Evolutionary conservation across 1,284 basidiomycete genomes (phyloP).

Genomic region (Leccinum griseonigrum): DNA sequence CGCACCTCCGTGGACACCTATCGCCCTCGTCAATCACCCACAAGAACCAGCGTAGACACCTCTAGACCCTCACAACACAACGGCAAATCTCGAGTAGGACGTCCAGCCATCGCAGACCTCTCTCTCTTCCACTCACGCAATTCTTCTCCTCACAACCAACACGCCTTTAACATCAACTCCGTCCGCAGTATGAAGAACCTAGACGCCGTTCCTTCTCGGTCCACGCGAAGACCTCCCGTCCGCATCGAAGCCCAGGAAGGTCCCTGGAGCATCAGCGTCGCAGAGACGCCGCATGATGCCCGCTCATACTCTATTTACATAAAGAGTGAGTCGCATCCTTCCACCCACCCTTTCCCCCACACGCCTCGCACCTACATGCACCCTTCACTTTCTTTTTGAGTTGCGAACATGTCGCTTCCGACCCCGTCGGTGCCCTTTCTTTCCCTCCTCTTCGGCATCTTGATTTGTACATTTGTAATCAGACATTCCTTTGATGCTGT

Average conservation of each 20-base stretch:
- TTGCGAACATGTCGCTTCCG: constrained; percentile 27
- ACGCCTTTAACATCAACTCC: constrained; percentile 31
- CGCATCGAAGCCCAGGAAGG: constrained; percentile 63
- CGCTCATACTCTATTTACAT: constrained; percentile 65
- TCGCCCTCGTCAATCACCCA: constrained; percentile 23
- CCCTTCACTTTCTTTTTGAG: constrained; percentile 24
- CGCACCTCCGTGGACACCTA: constrained; percentile 32
- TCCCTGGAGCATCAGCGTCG: constrained; percentile 73
- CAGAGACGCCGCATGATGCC: constrained; percentile 61
- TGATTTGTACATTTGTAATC: constrained; percentile 15
- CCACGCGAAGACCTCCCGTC: constrained; percentile 39
- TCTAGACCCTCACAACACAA: constrained; percentile 24
- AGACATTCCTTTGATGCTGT: constrained; percentile 14
- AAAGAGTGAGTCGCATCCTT: constrained; percentile 52
- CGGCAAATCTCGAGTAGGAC: constrained; percentile 30
- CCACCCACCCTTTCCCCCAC: constrained; percentile 27
- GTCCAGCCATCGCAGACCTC: constrained; percentile 36
- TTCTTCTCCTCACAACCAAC: constrained; percentile 30
- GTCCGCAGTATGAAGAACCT: constrained; percentile 37
- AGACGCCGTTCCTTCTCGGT: constrained; percentile 34
- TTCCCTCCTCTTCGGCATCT: constrained; percentile 12
- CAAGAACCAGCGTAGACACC: constrained; percentile 35
- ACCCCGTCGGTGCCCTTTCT: constrained; percentile 21
- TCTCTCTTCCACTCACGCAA: constrained; percentile 37
- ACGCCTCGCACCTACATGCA: constrained; percentile 20